These are phyloP conservation scores for Cyberlindnera subsufficiens DNA, from an alignment of 805 yeast species.

Conservation along the genomic window DNA sequence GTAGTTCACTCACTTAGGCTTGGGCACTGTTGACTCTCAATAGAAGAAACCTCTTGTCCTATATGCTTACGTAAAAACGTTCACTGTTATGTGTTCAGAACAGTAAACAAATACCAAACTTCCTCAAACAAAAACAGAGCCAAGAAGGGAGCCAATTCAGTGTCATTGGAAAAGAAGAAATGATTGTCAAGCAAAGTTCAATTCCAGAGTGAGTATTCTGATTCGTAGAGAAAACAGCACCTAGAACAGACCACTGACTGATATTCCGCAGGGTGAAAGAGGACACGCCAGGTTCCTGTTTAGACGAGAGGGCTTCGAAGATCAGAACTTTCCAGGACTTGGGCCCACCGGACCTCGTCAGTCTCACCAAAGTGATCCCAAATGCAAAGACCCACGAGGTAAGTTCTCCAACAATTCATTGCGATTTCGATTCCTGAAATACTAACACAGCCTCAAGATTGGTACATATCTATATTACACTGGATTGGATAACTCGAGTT, in stretches of 20 bases:
- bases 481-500: constrained; percentile 70
- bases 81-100: no score
- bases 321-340: constrained; percentile 54
- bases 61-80: no score
- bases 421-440: not conserved
- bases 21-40: not conserved
- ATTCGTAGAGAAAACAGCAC: not conserved
- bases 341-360: constrained; percentile 74
- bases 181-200: constrained; percentile 48
- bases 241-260: constrained; percentile 8
- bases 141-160: not conserved
- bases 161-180: not conserved
- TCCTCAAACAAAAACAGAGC: not conserved
- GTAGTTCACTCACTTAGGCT: not conserved
- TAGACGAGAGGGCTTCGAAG: constrained; percentile 59
- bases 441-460: constrained; percentile 24
- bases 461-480: constrained; percentile 71
- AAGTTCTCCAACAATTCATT: not conserved
- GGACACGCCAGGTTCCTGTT: constrained; percentile 49
- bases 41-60: no score
- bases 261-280: constrained; percentile 44
- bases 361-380: constrained; percentile 50
- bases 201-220: constrained; percentile 47
- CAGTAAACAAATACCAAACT: no score
- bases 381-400: constrained; percentile 38